Conservation (phyloP, 139 green algal genomes). For the Volvox africanus region DNA sequence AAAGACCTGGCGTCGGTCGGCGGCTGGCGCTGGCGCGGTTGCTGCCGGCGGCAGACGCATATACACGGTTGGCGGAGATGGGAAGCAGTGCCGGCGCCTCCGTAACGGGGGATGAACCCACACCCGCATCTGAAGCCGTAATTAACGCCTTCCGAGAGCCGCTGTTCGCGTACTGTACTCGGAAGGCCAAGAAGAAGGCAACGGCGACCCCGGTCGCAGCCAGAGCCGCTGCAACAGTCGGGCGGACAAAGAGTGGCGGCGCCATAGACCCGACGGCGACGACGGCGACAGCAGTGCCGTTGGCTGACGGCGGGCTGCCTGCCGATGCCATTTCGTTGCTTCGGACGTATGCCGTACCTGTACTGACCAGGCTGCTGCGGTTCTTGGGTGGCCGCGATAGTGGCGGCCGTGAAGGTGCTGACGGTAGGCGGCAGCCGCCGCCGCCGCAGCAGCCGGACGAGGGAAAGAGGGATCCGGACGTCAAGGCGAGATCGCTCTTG, state of each 20-base stretch:
- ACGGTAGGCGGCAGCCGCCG: not conserved
- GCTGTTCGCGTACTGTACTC: constrained; percentile 54
- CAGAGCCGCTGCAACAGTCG: not conserved
- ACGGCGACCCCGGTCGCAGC: not conserved
- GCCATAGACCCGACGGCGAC: not conserved
- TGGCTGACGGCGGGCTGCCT: not conserved
- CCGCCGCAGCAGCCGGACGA: not conserved
- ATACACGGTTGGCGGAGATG: not conserved
- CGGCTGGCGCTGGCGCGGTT: constrained; percentile 33
- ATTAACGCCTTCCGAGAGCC: constrained; percentile 5
- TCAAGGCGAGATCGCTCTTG: not conserved
- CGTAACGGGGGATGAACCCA: no score
- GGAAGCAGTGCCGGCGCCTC: not conserved
- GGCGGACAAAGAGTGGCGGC: not conserved
- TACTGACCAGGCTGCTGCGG: constrained; percentile 33
- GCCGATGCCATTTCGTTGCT: constrained; percentile 6
- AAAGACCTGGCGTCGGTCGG: constrained; percentile 7
- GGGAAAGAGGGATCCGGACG: not conserved
- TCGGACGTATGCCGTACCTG: constrained; percentile 35
- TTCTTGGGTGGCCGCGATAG: not conserved
- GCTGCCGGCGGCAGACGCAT: constrained; percentile 27
- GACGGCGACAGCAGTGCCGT: not conserved
- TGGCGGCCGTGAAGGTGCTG: not conserved
- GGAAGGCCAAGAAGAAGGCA: constrained; percentile 39
- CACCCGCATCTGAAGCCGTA: constrained; percentile 7